Evolutionary conservation across 1,139 yeast genomes (phyloP).

Genomic region (Scheffersomyces titani): DNA sequence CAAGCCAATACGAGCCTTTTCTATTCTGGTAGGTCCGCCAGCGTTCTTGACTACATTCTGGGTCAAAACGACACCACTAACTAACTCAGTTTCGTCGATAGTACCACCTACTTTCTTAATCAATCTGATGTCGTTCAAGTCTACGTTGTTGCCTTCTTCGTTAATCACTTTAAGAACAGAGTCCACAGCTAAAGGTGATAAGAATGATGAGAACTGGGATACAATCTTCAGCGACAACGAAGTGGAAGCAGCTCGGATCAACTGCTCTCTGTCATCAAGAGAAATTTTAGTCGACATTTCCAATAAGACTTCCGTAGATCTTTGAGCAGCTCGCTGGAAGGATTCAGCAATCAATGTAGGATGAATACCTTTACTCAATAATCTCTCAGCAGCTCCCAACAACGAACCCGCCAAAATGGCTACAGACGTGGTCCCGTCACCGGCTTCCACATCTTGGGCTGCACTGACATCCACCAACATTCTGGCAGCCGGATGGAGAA

Average conservation of each 20-base stretch:
- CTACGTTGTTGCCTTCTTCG: constrained; percentile 65
- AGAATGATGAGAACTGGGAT: constrained; percentile 78
- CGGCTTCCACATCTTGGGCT: constrained; percentile 98
- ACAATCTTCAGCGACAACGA: constrained; percentile 94
- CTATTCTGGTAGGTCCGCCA: constrained; percentile 95
- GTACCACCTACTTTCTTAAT: constrained; percentile 97
- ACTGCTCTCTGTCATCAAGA: constrained; percentile 73
- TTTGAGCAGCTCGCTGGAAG: constrained; percentile 87
- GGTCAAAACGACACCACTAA: constrained; percentile 91
- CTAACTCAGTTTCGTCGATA: constrained; percentile 91
- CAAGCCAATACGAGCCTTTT: constrained; percentile 89
- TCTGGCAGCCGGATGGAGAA: constrained; percentile 96
- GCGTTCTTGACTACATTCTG: constrained; percentile 88
- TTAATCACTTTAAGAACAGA: constrained; percentile 80
- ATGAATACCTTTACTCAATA: constrained; percentile 88
- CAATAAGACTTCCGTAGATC: constrained; percentile 81
- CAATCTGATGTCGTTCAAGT: constrained; percentile 81
- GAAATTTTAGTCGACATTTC: constrained; percentile 83
- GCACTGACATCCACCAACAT: constrained; percentile 97
- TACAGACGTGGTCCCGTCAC: constrained; percentile 98
- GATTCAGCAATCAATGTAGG: constrained; percentile 95
- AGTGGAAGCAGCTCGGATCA: constrained; percentile 90
- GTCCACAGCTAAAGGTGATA: constrained; percentile 95
- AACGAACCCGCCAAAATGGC: constrained; percentile 94
- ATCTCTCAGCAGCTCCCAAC: constrained; percentile 90